phyloP scores from a whole-genome alignment of 495 filamentous ascomycete genomes.

The Aspergillus haitiensis region DNA sequence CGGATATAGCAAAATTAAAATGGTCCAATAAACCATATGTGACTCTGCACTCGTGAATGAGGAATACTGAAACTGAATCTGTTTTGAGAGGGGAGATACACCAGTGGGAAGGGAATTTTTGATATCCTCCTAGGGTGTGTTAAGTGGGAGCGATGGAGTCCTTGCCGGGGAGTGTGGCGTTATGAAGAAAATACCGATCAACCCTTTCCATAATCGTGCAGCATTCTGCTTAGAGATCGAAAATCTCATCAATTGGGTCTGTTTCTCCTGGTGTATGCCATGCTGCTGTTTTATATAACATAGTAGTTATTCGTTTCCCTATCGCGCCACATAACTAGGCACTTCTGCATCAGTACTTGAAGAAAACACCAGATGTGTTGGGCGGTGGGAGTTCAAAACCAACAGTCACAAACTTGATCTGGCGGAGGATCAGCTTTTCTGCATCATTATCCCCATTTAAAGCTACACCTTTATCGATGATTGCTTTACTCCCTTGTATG shows the following conservation, averaged over 20 bases:
- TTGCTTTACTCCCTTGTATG: constrained; percentile 30
- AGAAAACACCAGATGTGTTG: not conserved
- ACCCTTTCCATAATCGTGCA: constrained; percentile 24
- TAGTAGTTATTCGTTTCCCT: constrained; percentile 24
- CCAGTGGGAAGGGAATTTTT: constrained; percentile 17
- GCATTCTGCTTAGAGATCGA: constrained; percentile 25
- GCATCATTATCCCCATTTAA: constrained; percentile 11
- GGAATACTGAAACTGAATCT: constrained; percentile 16
- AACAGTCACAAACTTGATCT: constrained; percentile 30
- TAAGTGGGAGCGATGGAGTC: constrained; percentile 11
- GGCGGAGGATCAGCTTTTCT: constrained; percentile 26
- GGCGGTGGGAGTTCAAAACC: constrained; percentile 3
- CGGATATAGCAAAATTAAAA: constrained; percentile 25
- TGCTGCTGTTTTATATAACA: constrained; percentile 15
- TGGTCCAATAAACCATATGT: constrained; percentile 22
- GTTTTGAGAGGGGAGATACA: constrained; percentile 6
- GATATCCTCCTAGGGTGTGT: constrained; percentile 19
- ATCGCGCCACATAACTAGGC: constrained; percentile 24
- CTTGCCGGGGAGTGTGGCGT: constrained; percentile 3
- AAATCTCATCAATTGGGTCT: constrained; percentile 26
- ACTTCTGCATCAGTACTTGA: constrained; percentile 1
- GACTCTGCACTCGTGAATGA: constrained; percentile 23
- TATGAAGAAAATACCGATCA: constrained; percentile 16
- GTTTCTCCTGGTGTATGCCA: constrained; percentile 4
- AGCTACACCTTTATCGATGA: constrained; percentile 17